Conservation (phyloP, 2,329 filamentous ascomycete species). For the Torrubiella hemipterigena region DNA sequence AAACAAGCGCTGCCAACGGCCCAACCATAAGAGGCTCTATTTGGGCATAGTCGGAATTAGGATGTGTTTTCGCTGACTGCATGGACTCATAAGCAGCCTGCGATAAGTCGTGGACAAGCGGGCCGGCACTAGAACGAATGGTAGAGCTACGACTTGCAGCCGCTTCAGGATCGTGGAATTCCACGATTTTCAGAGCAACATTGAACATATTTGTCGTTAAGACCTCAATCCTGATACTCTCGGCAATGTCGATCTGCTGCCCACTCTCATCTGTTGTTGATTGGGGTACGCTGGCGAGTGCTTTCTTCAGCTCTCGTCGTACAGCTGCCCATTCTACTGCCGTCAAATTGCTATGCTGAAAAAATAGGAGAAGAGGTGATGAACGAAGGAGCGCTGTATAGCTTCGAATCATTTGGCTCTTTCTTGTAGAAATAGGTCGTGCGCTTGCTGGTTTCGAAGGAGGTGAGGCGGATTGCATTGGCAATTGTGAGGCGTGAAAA, state of each 20-base stretch:
- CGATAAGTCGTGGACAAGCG: conserved; percentile 40
- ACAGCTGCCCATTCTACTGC: conserved; percentile 49
- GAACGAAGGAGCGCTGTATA: conserved; percentile 84
- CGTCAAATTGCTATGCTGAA: conserved; percentile 58
- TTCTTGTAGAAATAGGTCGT: conserved; percentile 74
- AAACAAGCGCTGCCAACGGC: conserved; percentile 65
- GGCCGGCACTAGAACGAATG: conserved; percentile 16
- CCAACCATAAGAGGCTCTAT: conserved; percentile 71
- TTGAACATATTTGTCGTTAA: conserved; percentile 84
- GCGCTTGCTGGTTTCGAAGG: conserved; percentile 78
- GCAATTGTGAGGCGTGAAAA: too few species aligned
- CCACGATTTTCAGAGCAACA: conserved; percentile 71
- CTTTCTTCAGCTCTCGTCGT: conserved; percentile 28
- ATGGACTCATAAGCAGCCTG: conserved; percentile 37
- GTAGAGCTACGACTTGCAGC: conserved; percentile 20
- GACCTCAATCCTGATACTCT: conserved; percentile 64
- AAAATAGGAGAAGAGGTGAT: conserved; percentile 73
- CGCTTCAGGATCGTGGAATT: conserved; percentile 56
- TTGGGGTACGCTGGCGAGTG: conserved; percentile 28
- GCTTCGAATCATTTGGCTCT: conserved; percentile 74
- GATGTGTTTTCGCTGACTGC: conserved; percentile 20
- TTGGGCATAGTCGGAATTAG: conserved; percentile 35
- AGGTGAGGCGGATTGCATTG: too few species aligned
- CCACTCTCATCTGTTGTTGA: conserved; percentile 13
- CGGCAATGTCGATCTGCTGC: conserved; percentile 35